Conservation (phyloP, 140 eudicot species). For the Erigeron philadelphicus region DNA sequence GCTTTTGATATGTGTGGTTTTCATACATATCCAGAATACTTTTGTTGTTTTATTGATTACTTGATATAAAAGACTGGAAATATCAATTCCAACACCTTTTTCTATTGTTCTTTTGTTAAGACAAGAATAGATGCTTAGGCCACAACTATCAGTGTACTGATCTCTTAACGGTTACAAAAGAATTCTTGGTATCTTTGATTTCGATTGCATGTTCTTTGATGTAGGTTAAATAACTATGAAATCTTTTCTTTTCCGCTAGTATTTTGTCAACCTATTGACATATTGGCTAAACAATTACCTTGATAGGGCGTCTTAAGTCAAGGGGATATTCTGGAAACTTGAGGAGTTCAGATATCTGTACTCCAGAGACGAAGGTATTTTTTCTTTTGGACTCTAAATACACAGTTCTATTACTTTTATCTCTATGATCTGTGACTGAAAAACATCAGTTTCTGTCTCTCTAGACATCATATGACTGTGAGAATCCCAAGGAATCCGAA, state of each 20-base stretch:
- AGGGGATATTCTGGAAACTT: conserved; percentile 64
- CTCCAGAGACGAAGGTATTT: conserved; percentile 78
- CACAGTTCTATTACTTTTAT: conserved; percentile 1
- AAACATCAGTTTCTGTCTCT: conserved; percentile 17
- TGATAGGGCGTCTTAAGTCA: conserved; percentile 51
- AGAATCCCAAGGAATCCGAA: conserved; percentile 95
- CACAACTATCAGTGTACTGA: not conserved
- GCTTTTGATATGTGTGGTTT: not conserved
- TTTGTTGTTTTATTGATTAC: not conserved
- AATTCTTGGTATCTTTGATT: not conserved
- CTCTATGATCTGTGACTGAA: conserved; percentile 15
- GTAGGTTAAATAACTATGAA: not conserved
- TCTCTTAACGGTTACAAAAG: not conserved
- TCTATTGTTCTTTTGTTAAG: not conserved
- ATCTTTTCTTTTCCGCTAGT: not conserved
- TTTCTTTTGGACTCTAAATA: not conserved
- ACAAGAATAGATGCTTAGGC: not conserved
- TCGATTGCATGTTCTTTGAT: not conserved
- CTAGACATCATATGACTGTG: conserved; percentile 83
- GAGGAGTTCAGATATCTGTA: conserved; percentile 58
- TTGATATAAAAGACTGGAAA: not conserved
- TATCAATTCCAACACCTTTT: not conserved
- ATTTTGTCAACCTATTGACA: not conserved
- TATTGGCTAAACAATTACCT: conserved; percentile 18
- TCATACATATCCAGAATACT: not conserved